A percentile compares a stretch with the other conserved stretches of the same genome.
Conservation (phyloP, 1,284 basidiomycete species). For the Moesziomyces sp. region DNA sequence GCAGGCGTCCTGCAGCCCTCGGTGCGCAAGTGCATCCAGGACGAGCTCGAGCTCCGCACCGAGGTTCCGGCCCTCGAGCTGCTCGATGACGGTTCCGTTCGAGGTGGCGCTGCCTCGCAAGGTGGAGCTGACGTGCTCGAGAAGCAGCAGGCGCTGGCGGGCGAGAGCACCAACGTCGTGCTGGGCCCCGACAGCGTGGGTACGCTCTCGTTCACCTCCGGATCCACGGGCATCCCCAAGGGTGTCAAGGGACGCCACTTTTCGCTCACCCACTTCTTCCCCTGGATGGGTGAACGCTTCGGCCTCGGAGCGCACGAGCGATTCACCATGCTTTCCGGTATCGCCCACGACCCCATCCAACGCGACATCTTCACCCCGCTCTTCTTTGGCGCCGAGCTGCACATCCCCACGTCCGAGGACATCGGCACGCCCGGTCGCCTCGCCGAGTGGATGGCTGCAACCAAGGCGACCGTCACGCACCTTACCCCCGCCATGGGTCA, state of each 20-base stretch:
- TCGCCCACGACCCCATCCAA: slow-evolving; percentile 99
- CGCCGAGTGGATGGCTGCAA: slow-evolving; percentile 98
- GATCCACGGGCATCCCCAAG: slow-evolving; percentile 97
- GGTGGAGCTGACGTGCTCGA: slow-evolving; percentile 70
- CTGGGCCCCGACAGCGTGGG: slow-evolving; percentile 95
- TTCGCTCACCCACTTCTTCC: slow-evolving; percentile 98
- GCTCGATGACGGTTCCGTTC: slow-evolving; percentile 72
- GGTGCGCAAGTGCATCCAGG: slow-evolving; percentile 85
- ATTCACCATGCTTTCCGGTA: slow-evolving; percentile 99
- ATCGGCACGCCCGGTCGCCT: slow-evolving; percentile 96
- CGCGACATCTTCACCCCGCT: slow-evolving; percentile 99
- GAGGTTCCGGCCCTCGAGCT: slow-evolving; percentile 92
- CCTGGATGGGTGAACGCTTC: slow-evolving; percentile 97
- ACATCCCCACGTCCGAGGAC: slow-evolving; percentile 96
- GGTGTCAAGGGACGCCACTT: slow-evolving; percentile 95
- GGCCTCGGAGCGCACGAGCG: slow-evolving; percentile 79
- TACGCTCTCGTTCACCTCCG: slow-evolving; percentile 95
- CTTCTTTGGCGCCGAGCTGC: slow-evolving; percentile 94
- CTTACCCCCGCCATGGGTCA: slow-evolving; percentile 97
- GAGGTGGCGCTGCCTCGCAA: slow-evolving; percentile 74
- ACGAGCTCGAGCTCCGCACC: slow-evolving; percentile 84
- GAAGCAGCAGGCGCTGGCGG: slow-evolving; percentile 71
- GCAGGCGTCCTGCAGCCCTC: slow-evolving; percentile 84
- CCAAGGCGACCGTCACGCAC: slow-evolving; percentile 83
- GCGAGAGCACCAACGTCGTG: slow-evolving; percentile 74